Conservation (phyloP, 345 rosid species). For the Mallotus nudiflorus region DNA sequence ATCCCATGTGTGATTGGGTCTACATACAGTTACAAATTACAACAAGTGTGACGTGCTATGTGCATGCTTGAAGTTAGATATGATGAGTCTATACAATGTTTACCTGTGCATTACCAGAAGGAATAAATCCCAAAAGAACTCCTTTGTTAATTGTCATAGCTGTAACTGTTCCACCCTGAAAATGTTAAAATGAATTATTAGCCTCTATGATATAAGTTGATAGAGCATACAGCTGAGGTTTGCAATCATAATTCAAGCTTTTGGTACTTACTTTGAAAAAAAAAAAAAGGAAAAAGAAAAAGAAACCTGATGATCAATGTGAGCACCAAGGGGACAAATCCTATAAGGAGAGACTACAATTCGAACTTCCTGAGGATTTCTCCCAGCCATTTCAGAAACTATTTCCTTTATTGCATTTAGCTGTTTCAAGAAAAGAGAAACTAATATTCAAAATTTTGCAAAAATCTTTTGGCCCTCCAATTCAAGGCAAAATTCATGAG, state of each 20-base stretch:
- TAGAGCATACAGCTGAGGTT: too few species aligned
- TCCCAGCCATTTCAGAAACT: conserved; percentile 65
- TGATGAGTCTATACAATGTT: too few species aligned
- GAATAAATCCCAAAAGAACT: conserved; percentile 80
- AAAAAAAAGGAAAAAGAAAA: not conserved
- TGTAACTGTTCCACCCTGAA: conserved; percentile 85
- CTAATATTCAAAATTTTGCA: too few species aligned
- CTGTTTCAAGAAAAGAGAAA: conserved; percentile 35
- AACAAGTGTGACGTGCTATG: too few species aligned
- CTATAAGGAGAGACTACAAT: conserved; percentile 84
- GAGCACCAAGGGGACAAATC: conserved; percentile 97
- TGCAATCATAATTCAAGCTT: not conserved
- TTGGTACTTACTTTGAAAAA: too few species aligned
- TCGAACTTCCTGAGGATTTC: conserved; percentile 50
- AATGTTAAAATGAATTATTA: conserved; percentile 10
- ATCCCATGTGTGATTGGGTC: too few species aligned
- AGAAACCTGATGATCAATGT: conserved; percentile 89
- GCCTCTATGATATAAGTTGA: not conserved
- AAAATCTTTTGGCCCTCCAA: too few species aligned
- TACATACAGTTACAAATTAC: too few species aligned
- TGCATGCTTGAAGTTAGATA: too few species aligned
- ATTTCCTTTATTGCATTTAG: conserved; percentile 36
- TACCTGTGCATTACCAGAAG: conserved; percentile 68
- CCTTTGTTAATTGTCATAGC: conserved; percentile 93
- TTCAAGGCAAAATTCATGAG: too few species aligned